These are phyloP conservation scores for Kluyveromyces starmeri DNA, from an alignment of 805 yeast species.

Conservation along the genomic window DNA sequence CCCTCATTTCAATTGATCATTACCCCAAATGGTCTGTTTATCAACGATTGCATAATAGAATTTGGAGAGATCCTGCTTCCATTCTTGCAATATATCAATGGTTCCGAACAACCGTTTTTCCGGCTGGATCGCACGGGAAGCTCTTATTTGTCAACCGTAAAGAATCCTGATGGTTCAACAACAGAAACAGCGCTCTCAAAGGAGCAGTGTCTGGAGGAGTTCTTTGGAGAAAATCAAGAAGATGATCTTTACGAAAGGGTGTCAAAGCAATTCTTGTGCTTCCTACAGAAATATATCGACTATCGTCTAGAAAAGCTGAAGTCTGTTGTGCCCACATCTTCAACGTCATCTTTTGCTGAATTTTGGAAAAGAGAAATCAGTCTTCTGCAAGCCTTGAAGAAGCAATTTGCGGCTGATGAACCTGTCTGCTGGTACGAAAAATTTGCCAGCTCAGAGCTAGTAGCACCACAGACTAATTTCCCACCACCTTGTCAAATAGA, in stretches of 20 bases:
- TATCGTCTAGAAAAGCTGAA: neutral
- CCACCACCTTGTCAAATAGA: constrained; percentile 1
- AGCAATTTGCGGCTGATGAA: neutral
- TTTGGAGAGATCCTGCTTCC: constrained; percentile 15
- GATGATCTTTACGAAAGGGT: neutral
- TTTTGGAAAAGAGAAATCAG: neutral
- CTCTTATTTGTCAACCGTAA: neutral
- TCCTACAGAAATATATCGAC: neutral
- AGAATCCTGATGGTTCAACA: neutral
- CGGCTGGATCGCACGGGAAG: constrained; percentile 6
- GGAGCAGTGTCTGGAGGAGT: constrained; percentile 1
- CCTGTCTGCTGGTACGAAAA: constrained; percentile 2
- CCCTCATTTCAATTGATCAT: constrained; percentile 35
- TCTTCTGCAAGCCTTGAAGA: neutral
- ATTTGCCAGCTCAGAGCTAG: neutral
- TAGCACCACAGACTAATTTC: neutral
- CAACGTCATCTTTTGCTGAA: neutral
- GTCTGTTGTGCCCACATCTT: neutral
- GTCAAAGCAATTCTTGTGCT: neutral
- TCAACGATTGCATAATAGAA: constrained; percentile 12
- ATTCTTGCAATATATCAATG: constrained; percentile 8
- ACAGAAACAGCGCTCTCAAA: neutral
- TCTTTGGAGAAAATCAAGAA: neutral
- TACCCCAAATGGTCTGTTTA: constrained; percentile 15
- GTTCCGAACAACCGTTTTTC: constrained; percentile 9